phyloP scores from a whole-genome alignment of 768 basidiomycete species.

The Asterophora lycoperdoides region DNA sequence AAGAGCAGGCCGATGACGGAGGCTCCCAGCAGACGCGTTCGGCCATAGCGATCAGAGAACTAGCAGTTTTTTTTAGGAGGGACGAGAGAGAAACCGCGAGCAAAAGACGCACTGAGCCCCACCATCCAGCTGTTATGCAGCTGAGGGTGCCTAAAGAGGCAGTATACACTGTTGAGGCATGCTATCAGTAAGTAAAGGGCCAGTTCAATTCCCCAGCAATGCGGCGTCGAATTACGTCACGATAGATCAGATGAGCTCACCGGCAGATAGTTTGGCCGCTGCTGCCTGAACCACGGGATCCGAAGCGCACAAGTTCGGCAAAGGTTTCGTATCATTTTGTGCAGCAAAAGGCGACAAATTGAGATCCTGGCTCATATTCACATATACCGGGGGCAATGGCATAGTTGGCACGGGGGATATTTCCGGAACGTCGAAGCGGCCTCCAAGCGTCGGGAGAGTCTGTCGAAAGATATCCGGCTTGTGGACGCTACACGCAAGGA shows the following conservation, averaged over 20 bases:
- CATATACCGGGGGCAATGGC: background rate
- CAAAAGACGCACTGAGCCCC: constrained; percentile 63
- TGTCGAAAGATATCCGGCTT: constrained; percentile 51
- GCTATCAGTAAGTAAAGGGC: constrained; percentile 6
- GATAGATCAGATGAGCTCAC: constrained; percentile 32
- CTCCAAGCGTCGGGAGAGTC: constrained; percentile 16
- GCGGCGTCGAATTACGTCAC: no score
- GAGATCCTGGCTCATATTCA: background rate
- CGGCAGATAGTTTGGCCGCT: constrained; percentile 60
- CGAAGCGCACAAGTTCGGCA: constrained; percentile 40
- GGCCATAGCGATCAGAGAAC: constrained; percentile 77
- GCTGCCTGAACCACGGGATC: constrained; percentile 75
- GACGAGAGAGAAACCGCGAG: no score
- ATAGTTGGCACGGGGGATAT: constrained; percentile 1
- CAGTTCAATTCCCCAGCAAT: no score
- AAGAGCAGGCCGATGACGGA: constrained; percentile 56
- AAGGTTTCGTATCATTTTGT: background rate
- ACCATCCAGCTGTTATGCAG: constrained; percentile 80
- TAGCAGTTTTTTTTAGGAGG: constrained; percentile 21
- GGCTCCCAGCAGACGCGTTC: constrained; percentile 60
- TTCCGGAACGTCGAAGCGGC: background rate
- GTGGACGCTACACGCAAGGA: constrained; percentile 64
- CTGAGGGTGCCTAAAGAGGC: constrained; percentile 67
- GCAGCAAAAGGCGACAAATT: background rate
- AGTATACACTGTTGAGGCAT: constrained; percentile 35